Percentiles rank a stretch among this genome's conserved stretches.
These are phyloP conservation scores for Rhodotorula graminis DNA, from an alignment of 768 basidiomycete genomes.

Conservation along the genomic window DNA sequence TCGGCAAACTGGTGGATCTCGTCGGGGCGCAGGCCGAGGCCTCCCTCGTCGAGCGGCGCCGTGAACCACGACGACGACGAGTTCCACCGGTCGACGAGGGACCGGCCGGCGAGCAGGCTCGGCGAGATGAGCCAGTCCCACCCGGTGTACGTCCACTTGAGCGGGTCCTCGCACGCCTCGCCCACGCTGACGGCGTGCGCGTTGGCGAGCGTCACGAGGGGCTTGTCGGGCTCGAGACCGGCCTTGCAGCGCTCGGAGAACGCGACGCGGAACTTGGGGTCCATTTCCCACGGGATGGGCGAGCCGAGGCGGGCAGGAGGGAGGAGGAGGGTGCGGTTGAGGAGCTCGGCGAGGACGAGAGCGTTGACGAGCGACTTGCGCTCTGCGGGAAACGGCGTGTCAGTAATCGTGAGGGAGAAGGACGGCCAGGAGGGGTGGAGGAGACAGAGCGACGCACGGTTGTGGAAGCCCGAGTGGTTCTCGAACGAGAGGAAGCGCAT, in stretches of 20 bases:
- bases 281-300: conserved; percentile 24
- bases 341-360: conserved; percentile 24
- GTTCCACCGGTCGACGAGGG: conserved; percentile 31
- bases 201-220: not conserved
- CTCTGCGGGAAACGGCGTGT: not conserved
- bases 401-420: not conserved
- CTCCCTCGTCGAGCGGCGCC: conserved; percentile 1
- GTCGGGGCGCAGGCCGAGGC: not conserved
- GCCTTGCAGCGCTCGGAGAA: conserved; percentile 28
- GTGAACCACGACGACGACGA: not conserved
- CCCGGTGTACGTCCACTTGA: conserved; percentile 11
- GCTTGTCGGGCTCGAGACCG: conserved; percentile 5
- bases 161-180: conserved; percentile 8
- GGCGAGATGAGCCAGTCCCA: conserved; percentile 9
- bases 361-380: conserved; percentile 36
- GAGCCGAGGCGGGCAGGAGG: conserved; percentile 29
- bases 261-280: not conserved
- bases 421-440: too few relatives aligned
- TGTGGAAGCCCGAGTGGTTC: conserved; percentile 37
- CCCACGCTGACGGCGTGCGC: not conserved
- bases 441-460: conserved; percentile 6
- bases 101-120: not conserved
- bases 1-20: conserved; percentile 21
- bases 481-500: conserved; percentile 25
- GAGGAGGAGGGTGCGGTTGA: conserved; percentile 34